These are phyloP conservation scores for Heterobasidion occidentale DNA, from an alignment of 1,284 basidiomycete genomes.

Conservation along the genomic window DNA sequence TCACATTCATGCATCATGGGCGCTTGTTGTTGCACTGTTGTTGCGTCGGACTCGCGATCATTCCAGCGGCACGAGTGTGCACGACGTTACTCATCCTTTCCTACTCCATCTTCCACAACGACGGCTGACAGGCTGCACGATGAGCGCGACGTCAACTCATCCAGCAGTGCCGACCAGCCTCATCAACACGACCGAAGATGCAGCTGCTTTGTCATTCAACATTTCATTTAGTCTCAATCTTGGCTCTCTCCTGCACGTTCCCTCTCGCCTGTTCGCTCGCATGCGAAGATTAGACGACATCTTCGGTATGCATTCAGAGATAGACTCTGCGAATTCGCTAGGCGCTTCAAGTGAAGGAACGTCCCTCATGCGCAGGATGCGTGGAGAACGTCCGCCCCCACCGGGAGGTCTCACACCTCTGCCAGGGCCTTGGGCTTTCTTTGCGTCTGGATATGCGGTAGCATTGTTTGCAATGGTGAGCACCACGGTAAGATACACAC, in stretches of 20 bases:
- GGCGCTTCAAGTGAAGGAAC: neutral
- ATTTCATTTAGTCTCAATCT: slow-evolving; percentile 25
- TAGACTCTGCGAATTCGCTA: neutral
- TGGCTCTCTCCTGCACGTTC: slow-evolving; percentile 27
- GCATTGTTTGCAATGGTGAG: slow-evolving; percentile 5
- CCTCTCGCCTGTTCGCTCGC: slow-evolving; percentile 34
- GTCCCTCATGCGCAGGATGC: neutral
- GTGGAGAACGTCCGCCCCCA: slow-evolving; percentile 1
- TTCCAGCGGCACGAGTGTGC: too few relatives aligned
- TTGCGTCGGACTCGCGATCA: neutral
- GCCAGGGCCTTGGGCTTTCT: slow-evolving; percentile 6
- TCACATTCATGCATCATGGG: neutral
- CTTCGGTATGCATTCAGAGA: slow-evolving; percentile 2
- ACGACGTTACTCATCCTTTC: neutral
- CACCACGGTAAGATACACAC: neutral
- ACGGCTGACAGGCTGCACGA: neutral
- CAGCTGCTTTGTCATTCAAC: slow-evolving; percentile 10
- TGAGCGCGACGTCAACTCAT: slow-evolving; percentile 1
- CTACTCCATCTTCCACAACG: neutral
- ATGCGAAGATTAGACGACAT: slow-evolving; percentile 28
- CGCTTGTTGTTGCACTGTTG: too few relatives aligned
- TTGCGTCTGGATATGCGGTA: slow-evolving; percentile 5
- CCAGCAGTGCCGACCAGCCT: neutral
- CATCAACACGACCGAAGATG: slow-evolving; percentile 1
- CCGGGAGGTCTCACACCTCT: neutral